phyloP scores from a whole-genome alignment of 768 basidiomycete species.

The Suillus americanus region DNA sequence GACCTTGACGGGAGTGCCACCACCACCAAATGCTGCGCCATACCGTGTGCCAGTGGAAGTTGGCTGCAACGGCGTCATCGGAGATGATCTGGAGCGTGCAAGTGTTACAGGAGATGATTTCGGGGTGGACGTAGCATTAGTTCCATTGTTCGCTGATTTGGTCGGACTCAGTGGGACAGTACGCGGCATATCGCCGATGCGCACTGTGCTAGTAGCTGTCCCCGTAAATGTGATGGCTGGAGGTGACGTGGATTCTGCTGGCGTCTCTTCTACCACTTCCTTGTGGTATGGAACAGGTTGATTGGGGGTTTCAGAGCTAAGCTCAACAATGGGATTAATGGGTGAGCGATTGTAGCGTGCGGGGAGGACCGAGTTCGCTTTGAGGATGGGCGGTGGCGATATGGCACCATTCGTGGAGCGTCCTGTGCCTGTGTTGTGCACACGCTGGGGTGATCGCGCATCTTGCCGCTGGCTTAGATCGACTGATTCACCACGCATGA shows the following conservation, averaged over 20 bases:
- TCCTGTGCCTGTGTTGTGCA: slow-evolving; percentile 25
- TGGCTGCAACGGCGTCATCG: slow-evolving; percentile 34
- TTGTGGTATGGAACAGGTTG: slow-evolving; percentile 13
- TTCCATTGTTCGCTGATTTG: slow-evolving; percentile 16
- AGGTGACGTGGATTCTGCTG: slow-evolving; percentile 26
- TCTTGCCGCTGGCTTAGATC: slow-evolving; percentile 27
- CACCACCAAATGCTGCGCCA: slow-evolving; percentile 52
- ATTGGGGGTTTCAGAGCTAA: slow-evolving; percentile 21
- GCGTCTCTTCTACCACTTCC: slow-evolving; percentile 21
- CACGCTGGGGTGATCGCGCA: slow-evolving; percentile 27
- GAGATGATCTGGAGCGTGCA: slow-evolving; percentile 3
- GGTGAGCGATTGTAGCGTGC: slow-evolving; percentile 32
- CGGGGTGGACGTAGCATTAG: slow-evolving; percentile 3
- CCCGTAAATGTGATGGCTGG: slow-evolving; percentile 19
- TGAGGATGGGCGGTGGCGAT: slow-evolving; percentile 33
- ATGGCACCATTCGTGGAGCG: slow-evolving; percentile 10
- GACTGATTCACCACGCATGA: slow-evolving; percentile 25
- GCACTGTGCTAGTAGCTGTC: slow-evolving; percentile 45
- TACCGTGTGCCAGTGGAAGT: slow-evolving; percentile 66
- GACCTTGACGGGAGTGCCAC: slow-evolving; percentile 42
- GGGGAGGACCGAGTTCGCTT: slow-evolving; percentile 42
- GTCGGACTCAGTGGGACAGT: slow-evolving; percentile 50
- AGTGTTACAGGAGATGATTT: slow-evolving; percentile 7
- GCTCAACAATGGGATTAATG: slow-evolving; percentile 15
- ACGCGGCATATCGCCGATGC: slow-evolving; percentile 48